Base-by-base conservation (phyloP, 2,329 filamentous ascomycete species). In the Pyrenochaeta sp. region DNA sequence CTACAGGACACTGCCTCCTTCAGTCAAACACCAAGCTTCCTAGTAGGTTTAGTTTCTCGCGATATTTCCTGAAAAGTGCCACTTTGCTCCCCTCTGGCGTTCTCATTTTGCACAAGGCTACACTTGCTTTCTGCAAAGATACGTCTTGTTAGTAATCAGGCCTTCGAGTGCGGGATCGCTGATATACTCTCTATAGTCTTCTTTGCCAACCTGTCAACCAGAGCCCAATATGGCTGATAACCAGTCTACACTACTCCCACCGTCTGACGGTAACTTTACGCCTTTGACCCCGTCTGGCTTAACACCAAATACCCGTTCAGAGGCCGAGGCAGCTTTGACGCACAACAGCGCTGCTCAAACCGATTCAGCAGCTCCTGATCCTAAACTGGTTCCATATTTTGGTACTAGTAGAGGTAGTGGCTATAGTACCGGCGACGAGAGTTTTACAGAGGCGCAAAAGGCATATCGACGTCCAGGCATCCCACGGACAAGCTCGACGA, bases 301-400 rank as follows among this genome's bases (percentile, higher is more conserved):
- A 2, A 70, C 68, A 10, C 68, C 68, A 15, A 66, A 58, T 21
- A 69, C 67, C 11, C 65, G 68, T 14, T 62, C 60, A 9, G 60
- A 70, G 59, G 68, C 62, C 14, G 68, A 71, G 53, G 61, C 55
- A n/a, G 63, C 61, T 17, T 59, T 71, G 30, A 55, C 55, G 1
- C 50, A 53, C 20, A 71, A 71, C 53, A 61, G 51, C 14, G 39
- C 35, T 20, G 41, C 55, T 8, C 67, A 70, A 45, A 71, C 68
- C 15, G 68, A 71, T 29, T 64, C 66, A 7, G 68, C 68, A 23
- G 68, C 67, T 3, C 68, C 68, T 3, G 63, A 66, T 11, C 58
- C 58, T 10, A 45, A 45, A 1, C 27, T 60, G 17, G 14, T 40
- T 3, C 20, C 48, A 20, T 24, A 50, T 18, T 41, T 23, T 42